phyloP scores from a whole-genome alignment of 257 asterid species.

The Penstemon eatonii region DNA sequence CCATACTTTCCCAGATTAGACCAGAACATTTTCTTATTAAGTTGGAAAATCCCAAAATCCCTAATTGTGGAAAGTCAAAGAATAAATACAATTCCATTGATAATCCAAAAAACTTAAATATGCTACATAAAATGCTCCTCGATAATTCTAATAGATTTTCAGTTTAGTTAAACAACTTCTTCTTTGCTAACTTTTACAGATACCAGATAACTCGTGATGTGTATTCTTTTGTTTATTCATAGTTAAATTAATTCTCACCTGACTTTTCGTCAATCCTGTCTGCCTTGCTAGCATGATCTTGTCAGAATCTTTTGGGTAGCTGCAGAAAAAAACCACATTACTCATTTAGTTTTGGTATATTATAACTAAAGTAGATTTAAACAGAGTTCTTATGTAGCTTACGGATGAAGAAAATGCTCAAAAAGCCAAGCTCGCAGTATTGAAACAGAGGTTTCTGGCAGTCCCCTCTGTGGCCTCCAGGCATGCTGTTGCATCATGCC shows the following conservation, averaged over 20 bases:
- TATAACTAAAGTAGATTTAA: not conserved
- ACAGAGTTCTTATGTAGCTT: conserved; percentile 18
- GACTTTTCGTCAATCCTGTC: conserved; percentile 87
- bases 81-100: too few species aligned
- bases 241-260: conserved; percentile 46
- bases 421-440: conserved; percentile 90
- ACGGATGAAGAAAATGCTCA: conserved; percentile 96
- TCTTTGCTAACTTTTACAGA: not conserved
- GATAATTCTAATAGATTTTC: not conserved
- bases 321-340: conserved; percentile 32
- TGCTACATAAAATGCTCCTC: too few species aligned
- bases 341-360: not conserved
- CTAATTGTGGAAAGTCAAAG: too few species aligned
- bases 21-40: too few species aligned
- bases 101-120: too few species aligned
- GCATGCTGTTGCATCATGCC: conserved; percentile 86
- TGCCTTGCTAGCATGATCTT: conserved; percentile 89
- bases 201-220: not conserved
- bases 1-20: too few species aligned
- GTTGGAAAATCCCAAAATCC: too few species aligned
- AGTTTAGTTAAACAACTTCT: not conserved
- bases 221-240: not conserved
- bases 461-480: conserved; percentile 96
- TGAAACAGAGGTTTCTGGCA: conserved; percentile 79
- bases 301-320: conserved; percentile 90